These are phyloP conservation scores for Quercus tomentella DNA, from an alignment of 331 rosid species.

Conservation along the genomic window DNA sequence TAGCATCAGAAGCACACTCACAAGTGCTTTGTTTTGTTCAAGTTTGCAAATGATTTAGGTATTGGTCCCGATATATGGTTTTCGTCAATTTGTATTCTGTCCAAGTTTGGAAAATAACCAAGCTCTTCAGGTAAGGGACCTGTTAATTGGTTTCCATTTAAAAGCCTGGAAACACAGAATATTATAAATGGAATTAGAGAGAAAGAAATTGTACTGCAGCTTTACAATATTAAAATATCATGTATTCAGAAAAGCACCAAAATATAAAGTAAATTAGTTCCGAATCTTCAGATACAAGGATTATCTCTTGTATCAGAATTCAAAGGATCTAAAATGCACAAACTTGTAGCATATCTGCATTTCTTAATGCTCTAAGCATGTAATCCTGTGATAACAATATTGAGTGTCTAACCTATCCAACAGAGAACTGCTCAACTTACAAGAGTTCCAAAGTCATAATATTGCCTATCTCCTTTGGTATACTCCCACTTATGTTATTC, in stretches of 20 bases:
- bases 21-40: slow-evolving; percentile 63
- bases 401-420: not conserved
- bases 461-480: slow-evolving; percentile 84
- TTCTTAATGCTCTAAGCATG: not conserved
- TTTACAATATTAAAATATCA: not conserved
- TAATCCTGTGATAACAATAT: not conserved
- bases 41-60: slow-evolving; percentile 69
- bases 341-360: no score
- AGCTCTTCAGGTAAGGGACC: slow-evolving; percentile 80
- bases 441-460: slow-evolving; percentile 59
- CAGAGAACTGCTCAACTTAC: slow-evolving; percentile 49
- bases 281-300: no score
- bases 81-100: slow-evolving; percentile 67
- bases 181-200: not conserved
- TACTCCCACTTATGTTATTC: slow-evolving; percentile 73
- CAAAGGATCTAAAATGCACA: no score
- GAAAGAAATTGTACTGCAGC: not conserved
- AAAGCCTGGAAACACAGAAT: slow-evolving; percentile 47
- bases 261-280: not conserved
- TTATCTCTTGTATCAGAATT: no score
- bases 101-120: slow-evolving; percentile 62
- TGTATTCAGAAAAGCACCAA: not conserved
- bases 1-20: slow-evolving; percentile 41
- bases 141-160: slow-evolving; percentile 62
- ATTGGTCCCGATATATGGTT: slow-evolving; percentile 65